Evolutionary conservation across 2,329 filamentous ascomycete species (phyloP), one percentile per base, ranked within the genome.

Genomic region (Diplodia mutila): DNA sequence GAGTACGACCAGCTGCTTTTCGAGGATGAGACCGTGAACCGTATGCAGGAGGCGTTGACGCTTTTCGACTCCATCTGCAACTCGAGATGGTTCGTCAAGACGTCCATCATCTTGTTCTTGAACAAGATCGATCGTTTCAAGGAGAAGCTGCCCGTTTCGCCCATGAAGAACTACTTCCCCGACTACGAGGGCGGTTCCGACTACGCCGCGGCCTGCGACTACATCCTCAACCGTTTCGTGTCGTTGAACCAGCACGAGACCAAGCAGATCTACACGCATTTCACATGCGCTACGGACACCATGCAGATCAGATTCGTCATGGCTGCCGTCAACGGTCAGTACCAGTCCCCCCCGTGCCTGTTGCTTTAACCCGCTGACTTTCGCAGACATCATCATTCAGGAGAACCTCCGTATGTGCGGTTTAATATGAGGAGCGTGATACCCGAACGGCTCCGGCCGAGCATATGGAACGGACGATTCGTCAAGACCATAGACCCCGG

Each of bases 191-290:
- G 94, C 73, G 95, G 95, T 74, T 91, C 97, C 73, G 94, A 99
- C 82, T 99, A 99, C 77, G 90, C 91, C 49, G 91, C 93, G 63
- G 95, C 95, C 46, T 99, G 95, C 84, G 94, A 99, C 81, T 99
- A 99, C 84, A 98, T 99, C 76, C 88, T 99, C 70, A 98, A 98
- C 87, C 89, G 95, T 78, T 99, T 99, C 82, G 95, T 98, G 75
- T 95, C 92, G 79, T 85, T 99, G 79, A 99, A 99, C 85, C 95
- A 98, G 83, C 94, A 97, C 80, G 95, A 98, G 85, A 97, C 93
- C 66, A 99, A 99, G 86, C 95, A 99, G 81, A 98, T 99, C 80
- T 99, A 99, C 86, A 99, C 95, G 69, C 95, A 98, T 82, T 99
- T 99, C 83, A 99, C 95, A 61, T 98, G 95, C 80, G 95, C 95